Evolutionary conservation across 441 rosid species (phyloP), one percentile per base, ranked within the genome.

Genomic region (Iberis amara): DNA sequence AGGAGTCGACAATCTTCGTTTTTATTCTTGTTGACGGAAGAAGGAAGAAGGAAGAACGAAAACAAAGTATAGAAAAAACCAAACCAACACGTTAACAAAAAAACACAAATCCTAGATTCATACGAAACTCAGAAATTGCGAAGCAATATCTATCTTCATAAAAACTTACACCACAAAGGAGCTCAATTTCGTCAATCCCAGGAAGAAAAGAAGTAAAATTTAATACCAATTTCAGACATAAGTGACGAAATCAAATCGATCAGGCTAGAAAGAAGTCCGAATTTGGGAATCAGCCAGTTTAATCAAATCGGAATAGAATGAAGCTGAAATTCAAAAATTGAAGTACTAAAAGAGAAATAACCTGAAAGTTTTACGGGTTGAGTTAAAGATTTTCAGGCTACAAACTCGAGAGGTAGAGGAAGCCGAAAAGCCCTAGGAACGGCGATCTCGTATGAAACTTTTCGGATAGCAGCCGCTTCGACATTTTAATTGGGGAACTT

Each of bases 341-440:
- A n/a, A n/a, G n/a, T n/a, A n/a, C n/a, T n/a, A n/a, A n/a, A n/a
- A 32, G 40, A 39, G 39, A 31, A 6, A 8, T 24, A 23, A 15
- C 61, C 55, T 47, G 37, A 47, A 24, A 47, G 27, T 10, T 54
- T 7, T 8, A 48, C 38, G 43, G 55, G 5, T 21, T 39, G 30
- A 3, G 31, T 0, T 11, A 36, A 30, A 35, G 48, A 62, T 55
- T 54, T 0, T 4, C 54, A 62, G 30, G 37, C 15, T 54, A 54
- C 33, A 31, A 46, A 41, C 3, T 38, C 24, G 47, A 38, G 60
- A 45, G 59, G 14, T 2, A 13, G 47, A 52, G 33, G 39, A 42
- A 3, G 30, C 38, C 11, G 9, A 44, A 43, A 23, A 46, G 61
- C 68, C 68, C 62, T 63, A 63, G 57, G 7, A 32, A 24, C 57